Conservation (phyloP, 495 filamentous ascomycete species). For the Daldinia bambusicola region DNA sequence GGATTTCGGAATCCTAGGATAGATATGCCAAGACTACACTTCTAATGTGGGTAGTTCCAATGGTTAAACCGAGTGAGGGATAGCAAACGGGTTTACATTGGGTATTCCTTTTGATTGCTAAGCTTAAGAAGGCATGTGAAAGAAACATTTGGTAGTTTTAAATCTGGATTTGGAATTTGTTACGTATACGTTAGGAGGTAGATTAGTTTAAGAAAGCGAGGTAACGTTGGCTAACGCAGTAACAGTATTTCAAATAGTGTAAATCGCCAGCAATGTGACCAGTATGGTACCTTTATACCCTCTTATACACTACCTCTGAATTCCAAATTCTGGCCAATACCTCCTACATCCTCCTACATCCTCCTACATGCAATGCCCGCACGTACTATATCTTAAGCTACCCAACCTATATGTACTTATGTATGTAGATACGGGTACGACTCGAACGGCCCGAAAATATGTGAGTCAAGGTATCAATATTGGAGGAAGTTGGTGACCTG, state of each 20-base stretch:
- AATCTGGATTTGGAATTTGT: slow-evolving; percentile 34
- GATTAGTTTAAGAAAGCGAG: neutral
- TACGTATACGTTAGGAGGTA: neutral
- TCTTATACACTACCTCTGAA: neutral
- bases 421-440: slow-evolving; percentile 13
- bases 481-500: slow-evolving; percentile 16
- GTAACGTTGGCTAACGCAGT: neutral
- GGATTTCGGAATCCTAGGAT: slow-evolving; percentile 2
- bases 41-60: no score
- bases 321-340: slow-evolving; percentile 29
- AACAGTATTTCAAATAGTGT: slow-evolving; percentile 2
- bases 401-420: no score
- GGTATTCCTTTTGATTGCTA: slow-evolving; percentile 11
- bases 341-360: no score
- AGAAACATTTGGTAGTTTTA: neutral
- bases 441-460: slow-evolving; percentile 6
- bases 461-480: slow-evolving; percentile 29
- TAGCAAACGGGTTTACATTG: slow-evolving; percentile 5
- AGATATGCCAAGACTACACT: no score
- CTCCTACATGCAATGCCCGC: no score
- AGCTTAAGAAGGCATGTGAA: slow-evolving; percentile 26
- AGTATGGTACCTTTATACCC: neutral
- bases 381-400: neutral
- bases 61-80: slow-evolving; percentile 9
- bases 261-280: neutral